phyloP scores from a whole-genome alignment of 495 filamentous ascomycete species.

The Xylaria scruposa region DNA sequence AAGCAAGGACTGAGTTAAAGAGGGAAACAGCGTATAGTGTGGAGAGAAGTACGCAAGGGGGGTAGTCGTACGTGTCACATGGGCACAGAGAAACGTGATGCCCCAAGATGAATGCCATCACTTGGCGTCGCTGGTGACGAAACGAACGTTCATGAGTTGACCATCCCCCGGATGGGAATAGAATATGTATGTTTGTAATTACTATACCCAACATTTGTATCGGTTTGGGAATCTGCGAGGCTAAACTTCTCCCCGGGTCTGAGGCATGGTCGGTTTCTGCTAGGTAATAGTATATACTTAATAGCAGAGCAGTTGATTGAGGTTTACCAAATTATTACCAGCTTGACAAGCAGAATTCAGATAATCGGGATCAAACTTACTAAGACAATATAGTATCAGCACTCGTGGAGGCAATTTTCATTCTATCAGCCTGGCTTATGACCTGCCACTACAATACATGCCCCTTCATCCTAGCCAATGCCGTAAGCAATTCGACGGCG shows the following conservation, averaged over 20 bases:
- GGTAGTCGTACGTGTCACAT: no score
- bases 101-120: no score
- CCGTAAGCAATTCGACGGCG: neutral
- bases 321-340: neutral
- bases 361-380: no score
- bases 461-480: neutral
- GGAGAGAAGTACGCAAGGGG: neutral
- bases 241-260: neutral
- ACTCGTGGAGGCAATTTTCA: neutral
- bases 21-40: neutral
- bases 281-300: neutral
- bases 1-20: constrained; percentile 16
- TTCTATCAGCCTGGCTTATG: constrained; percentile 10
- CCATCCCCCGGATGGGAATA: no score
- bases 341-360: neutral
- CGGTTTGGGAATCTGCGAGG: neutral
- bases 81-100: no score
- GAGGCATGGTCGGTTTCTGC: neutral
- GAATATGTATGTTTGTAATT: neutral
- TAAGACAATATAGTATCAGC: neutral
- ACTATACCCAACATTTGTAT: neutral
- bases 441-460: neutral
- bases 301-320: neutral
- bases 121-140: no score
- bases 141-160: no score